Evolutionary conservation across 2,329 filamentous ascomycete species (phyloP).

Genomic region (Fusarium lateritium): DNA sequence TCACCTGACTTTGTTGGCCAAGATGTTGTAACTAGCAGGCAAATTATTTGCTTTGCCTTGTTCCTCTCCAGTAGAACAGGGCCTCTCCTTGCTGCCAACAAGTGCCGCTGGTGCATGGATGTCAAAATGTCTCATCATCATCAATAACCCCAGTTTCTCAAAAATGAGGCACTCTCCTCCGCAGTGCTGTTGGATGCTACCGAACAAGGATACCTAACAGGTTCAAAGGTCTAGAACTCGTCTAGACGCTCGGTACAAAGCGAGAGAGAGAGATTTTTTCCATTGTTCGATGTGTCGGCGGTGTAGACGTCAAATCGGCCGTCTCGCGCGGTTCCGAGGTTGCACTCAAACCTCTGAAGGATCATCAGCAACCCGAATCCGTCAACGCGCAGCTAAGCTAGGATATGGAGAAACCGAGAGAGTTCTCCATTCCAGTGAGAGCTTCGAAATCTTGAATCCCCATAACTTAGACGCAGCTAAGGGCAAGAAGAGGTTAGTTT

Average conservation of each 20-base stretch:
- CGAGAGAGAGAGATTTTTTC: background rate
- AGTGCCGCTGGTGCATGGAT: slow-evolving; percentile 37
- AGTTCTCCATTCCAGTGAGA: slow-evolving; percentile 4
- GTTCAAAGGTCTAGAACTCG: slow-evolving; percentile 29
- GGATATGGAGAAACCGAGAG: background rate
- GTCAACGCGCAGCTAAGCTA: slow-evolving; percentile 13
- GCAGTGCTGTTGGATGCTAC: slow-evolving; percentile 21
- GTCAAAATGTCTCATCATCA: slow-evolving; percentile 21
- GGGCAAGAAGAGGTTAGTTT: slow-evolving; percentile 11
- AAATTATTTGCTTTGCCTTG: slow-evolving; percentile 2
- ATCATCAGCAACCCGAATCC: slow-evolving; percentile 21
- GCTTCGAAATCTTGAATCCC: background rate
- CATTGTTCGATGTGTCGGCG: slow-evolving; percentile 16
- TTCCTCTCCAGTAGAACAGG: slow-evolving; percentile 7
- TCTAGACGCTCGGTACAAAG: slow-evolving; percentile 14
- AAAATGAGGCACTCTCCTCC: slow-evolving; percentile 12
- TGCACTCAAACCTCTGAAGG: slow-evolving; percentile 13
- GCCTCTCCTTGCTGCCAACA: slow-evolving; percentile 13
- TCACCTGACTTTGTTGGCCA: slow-evolving; percentile 47
- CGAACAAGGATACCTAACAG: slow-evolving; percentile 26
- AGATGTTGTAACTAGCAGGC: background rate
- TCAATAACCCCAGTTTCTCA: slow-evolving; percentile 34
- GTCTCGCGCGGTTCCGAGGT: slow-evolving; percentile 24
- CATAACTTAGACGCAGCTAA: slow-evolving; percentile 11
- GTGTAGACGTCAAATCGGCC: slow-evolving; percentile 20